These are phyloP conservation scores for Cutaneotrichosporon sp. DNA, from an alignment of 1,284 basidiomycete genomes.

Conservation along the genomic window DNA sequence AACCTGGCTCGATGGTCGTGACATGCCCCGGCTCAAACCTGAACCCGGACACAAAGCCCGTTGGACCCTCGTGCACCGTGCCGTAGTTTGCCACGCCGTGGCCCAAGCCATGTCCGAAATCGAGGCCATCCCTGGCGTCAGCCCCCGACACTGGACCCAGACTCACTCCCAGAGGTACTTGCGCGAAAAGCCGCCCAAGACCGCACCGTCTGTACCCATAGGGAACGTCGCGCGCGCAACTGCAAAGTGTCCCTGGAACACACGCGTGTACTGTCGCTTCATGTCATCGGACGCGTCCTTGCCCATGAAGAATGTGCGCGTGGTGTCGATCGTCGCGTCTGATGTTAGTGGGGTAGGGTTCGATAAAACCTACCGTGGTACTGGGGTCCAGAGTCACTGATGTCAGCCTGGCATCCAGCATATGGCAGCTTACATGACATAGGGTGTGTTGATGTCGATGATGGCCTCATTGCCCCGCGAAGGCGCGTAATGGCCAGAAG, in stretches of 20 bases:
- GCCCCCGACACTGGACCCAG: neutral
- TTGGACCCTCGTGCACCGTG: slow-evolving; percentile 41
- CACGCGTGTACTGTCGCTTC: slow-evolving; percentile 85
- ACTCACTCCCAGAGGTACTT: slow-evolving; percentile 69
- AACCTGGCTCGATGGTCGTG: slow-evolving; percentile 65
- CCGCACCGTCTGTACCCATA: slow-evolving; percentile 70
- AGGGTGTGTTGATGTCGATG: slow-evolving; percentile 74
- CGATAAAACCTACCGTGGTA: slow-evolving; percentile 50
- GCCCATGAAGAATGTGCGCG: slow-evolving; percentile 76
- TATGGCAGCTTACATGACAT: slow-evolving; percentile 66
- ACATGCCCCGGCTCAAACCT: slow-evolving; percentile 76
- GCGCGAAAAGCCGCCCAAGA: slow-evolving; percentile 78
- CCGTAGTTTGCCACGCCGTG: slow-evolving; percentile 42
- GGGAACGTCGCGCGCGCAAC: slow-evolving; percentile 86
- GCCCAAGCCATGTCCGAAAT: slow-evolving; percentile 55
- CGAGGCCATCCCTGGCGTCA: slow-evolving; percentile 61
- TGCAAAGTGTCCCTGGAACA: slow-evolving; percentile 94
- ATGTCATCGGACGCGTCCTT: slow-evolving; percentile 67
- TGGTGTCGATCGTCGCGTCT: slow-evolving; percentile 90
- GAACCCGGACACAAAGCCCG: slow-evolving; percentile 42
- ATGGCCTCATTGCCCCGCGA: slow-evolving; percentile 62
- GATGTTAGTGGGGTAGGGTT: slow-evolving; percentile 16
- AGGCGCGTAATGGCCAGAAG: slow-evolving; percentile 87
- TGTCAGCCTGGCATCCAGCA: slow-evolving; percentile 3
- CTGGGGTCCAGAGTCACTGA: slow-evolving; percentile 80